A percentile compares a stretch with the other conserved stretches of the same genome.
Evolutionary conservation across 352 stramenopile genomes (phyloP).

Genomic region (Globisporangium cylindrosporum): DNA sequence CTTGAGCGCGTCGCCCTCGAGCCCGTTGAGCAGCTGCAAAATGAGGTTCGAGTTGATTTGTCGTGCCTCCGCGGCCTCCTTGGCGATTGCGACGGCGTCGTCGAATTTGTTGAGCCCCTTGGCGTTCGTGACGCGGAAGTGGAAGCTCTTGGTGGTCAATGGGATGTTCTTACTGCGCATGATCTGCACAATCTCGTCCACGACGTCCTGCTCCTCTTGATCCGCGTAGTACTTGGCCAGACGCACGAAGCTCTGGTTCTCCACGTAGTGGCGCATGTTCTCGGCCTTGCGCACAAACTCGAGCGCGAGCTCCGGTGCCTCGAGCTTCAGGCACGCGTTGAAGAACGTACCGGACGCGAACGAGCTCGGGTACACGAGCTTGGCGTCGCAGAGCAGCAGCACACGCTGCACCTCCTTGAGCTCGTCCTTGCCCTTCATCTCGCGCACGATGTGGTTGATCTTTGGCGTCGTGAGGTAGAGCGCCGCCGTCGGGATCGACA

Average conservation of each 20-base stretch:
- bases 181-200: constrained; percentile 59
- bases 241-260: constrained; percentile 74
- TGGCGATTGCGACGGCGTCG: constrained; percentile 59
- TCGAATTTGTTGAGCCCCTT: constrained; percentile 60
- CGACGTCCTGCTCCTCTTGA: constrained; percentile 47
- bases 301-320: constrained; percentile 56
- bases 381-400: constrained; percentile 75
- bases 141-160: constrained; percentile 69
- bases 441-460: constrained; percentile 79
- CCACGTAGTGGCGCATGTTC: constrained; percentile 75
- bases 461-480: constrained; percentile 83
- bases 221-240: constrained; percentile 64
- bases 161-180: constrained; percentile 46
- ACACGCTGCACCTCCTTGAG: constrained; percentile 63
- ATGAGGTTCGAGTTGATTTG: constrained; percentile 84
- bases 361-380: constrained; percentile 67
- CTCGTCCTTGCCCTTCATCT: constrained; percentile 76
- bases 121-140: constrained; percentile 67
- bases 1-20: constrained; percentile 57
- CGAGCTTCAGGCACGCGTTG: constrained; percentile 56
- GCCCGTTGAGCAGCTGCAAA: constrained; percentile 58
- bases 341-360: constrained; percentile 70
- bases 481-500: constrained; percentile 76
- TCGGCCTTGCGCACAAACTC: constrained; percentile 66
- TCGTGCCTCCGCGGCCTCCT: constrained; percentile 50